phyloP scores from a whole-genome alignment of 331 rosid species.

The Telfairia occidentalis region DNA sequence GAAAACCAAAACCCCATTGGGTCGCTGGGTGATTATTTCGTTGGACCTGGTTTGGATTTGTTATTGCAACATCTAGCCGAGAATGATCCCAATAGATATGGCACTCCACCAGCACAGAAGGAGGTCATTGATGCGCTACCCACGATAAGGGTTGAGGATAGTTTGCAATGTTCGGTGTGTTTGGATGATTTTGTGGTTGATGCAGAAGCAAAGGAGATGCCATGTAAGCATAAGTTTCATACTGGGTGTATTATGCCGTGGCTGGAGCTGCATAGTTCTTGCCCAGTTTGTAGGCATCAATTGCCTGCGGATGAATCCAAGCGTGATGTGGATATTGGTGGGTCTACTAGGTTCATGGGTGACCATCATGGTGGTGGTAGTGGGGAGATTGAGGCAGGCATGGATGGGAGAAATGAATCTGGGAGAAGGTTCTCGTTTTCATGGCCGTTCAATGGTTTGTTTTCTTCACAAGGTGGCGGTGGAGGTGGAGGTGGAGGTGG shows the following conservation, averaged over 20 bases:
- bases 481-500: constrained; percentile 21
- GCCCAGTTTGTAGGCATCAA: constrained; percentile 84
- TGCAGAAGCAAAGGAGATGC: constrained; percentile 64
- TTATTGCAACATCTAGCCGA: constrained; percentile 65
- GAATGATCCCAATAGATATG: constrained; percentile 48
- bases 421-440: constrained; percentile 64
- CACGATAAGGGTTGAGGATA: constrained; percentile 37
- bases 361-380: constrained; percentile 5
- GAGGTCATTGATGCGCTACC: constrained; percentile 68
- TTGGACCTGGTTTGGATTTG: constrained; percentile 63
- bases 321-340: constrained; percentile 24
- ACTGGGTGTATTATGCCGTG: constrained; percentile 61
- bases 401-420: constrained; percentile 30
- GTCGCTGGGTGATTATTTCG: constrained; percentile 55
- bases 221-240: constrained; percentile 76
- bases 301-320: constrained; percentile 45
- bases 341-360: constrained; percentile 14
- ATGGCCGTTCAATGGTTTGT: constrained; percentile 50
- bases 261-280: constrained; percentile 76
- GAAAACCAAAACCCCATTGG: constrained; percentile 31
- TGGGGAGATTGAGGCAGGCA: constrained; percentile 20
- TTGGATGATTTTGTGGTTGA: constrained; percentile 68
- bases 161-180: constrained; percentile 58
- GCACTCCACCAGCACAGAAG: constrained; percentile 67
- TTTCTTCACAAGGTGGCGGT: constrained; percentile 28